phyloP scores from a whole-genome alignment of 305 asterid genomes.

The Solanum hybrid region DNA sequence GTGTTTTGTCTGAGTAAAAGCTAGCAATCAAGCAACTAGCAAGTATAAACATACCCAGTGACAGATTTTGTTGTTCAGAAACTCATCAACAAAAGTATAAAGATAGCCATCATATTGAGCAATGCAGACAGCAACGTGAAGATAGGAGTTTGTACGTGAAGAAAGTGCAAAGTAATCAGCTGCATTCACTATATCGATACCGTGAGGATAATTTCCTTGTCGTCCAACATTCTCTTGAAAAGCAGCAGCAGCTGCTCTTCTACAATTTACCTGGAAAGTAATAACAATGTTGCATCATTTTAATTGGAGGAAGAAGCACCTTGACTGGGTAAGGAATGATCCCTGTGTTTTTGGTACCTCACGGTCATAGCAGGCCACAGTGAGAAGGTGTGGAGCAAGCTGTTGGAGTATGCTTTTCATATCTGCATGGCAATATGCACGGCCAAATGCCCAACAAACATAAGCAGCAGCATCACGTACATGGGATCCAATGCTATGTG shows the following conservation, averaged over 20 bases:
- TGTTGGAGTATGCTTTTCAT: slow-evolving; percentile 75
- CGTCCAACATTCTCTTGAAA: slow-evolving; percentile 99
- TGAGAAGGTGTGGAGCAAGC: slow-evolving; percentile 86
- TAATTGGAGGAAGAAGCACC: slow-evolving; percentile 11
- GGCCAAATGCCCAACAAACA: slow-evolving; percentile 99
- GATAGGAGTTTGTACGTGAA: slow-evolving; percentile 81
- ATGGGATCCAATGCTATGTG: slow-evolving; percentile 98
- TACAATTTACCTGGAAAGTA: slow-evolving; percentile 79
- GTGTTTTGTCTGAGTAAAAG: neutral
- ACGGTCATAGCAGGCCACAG: slow-evolving; percentile 94
- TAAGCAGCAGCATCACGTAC: slow-evolving; percentile 99
- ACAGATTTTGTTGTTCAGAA: slow-evolving; percentile 70
- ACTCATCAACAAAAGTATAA: slow-evolving; percentile 70
- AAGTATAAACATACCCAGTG: slow-evolving; percentile 77
- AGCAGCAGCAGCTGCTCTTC: slow-evolving; percentile 99
- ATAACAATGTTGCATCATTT: slow-evolving; percentile 21
- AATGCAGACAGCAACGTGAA: slow-evolving; percentile 72
- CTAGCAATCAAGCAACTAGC: slow-evolving; percentile 10
- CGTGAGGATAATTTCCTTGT: slow-evolving; percentile 85
- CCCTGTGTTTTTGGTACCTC: slow-evolving; percentile 46
- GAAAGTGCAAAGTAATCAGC: slow-evolving; percentile 98
- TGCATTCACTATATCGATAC: slow-evolving; percentile 82
- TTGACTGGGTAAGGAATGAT: slow-evolving; percentile 3
- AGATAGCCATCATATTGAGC: slow-evolving; percentile 88
- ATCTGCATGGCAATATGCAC: slow-evolving; percentile 78